Conservation (phyloP, 768 basidiomycete genomes). For the Boletus sp. region DNA sequence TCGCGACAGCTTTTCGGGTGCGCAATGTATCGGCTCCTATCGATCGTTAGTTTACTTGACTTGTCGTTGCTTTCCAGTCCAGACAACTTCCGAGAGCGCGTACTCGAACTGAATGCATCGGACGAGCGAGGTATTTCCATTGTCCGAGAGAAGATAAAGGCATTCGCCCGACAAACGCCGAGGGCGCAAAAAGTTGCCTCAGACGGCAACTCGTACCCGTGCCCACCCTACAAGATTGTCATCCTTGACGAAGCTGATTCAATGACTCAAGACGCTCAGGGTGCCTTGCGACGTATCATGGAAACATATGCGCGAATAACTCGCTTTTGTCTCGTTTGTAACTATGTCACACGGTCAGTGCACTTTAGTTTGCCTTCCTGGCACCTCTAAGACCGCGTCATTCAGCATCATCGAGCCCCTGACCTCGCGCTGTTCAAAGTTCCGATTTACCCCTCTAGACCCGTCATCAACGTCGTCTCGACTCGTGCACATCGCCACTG, state of each 20-base stretch:
- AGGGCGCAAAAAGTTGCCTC: slow-evolving; percentile 71
- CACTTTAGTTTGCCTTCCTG: neutral
- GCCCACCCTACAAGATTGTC: slow-evolving; percentile 97
- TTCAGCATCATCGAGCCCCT: slow-evolving; percentile 95
- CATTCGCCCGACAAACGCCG: slow-evolving; percentile 91
- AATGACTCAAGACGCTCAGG: slow-evolving; percentile 99
- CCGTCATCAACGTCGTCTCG: slow-evolving; percentile 68
- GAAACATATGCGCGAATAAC: slow-evolving; percentile 98
- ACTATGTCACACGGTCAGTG: slow-evolving; percentile 92
- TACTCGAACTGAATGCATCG: slow-evolving; percentile 96
- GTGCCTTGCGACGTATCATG: slow-evolving; percentile 97
- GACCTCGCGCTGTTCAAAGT: slow-evolving; percentile 98
- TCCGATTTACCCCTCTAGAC: slow-evolving; percentile 94
- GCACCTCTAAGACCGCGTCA: neutral
- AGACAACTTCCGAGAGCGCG: slow-evolving; percentile 88
- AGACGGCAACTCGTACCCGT: slow-evolving; percentile 84
- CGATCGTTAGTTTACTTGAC: neutral
- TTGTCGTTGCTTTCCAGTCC: slow-evolving; percentile 51
- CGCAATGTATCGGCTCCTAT: slow-evolving; percentile 19
- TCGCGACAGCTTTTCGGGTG: slow-evolving; percentile 93
- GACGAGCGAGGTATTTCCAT: slow-evolving; percentile 97
- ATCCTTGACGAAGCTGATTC: slow-evolving; percentile 99
- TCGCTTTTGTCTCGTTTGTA: slow-evolving; percentile 96
- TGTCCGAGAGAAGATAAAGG: slow-evolving; percentile 98
- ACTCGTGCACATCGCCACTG: slow-evolving; percentile 73